Base-by-base conservation (phyloP, 2,329 filamentous ascomycete species). In the Aspergillaceae sp. region DNA sequence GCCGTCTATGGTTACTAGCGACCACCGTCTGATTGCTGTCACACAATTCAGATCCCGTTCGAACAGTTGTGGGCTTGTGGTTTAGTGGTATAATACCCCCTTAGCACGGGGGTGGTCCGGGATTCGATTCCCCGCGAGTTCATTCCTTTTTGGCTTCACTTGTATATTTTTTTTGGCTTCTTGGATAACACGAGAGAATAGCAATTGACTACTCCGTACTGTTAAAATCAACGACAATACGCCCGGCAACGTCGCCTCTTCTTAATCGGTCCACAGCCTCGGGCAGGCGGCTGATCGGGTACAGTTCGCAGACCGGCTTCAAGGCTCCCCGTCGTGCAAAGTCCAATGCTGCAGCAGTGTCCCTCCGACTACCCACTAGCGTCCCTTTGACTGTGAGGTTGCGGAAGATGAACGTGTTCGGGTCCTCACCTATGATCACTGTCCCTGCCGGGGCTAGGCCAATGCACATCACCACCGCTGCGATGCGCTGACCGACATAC, bases 181-280 rank as follows among this genome's bases (percentile, higher is more conserved):
- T 6, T 36, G 4, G 4, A n/a, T 34, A 8, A 2, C 32, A 8
- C 32, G 8, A 6, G n/a, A 34, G n/a, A 34, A 4, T 34, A n/a
- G 8, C 7, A 7, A 10, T 10, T 10, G 10, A 33, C 7, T 7
- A 33, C 7, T 10, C 7, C 4, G 30, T 33, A 29, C 32, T 35
- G 30, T 78, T 75, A 52, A 79, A 79, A 53, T 77, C 72, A 19
- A 79, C 67, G 8, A 78, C 75, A 38, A 75, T 70, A 11, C 75
- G 61, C 1, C 76, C 76, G 5, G 74, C 72, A 40, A 79, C 68
- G 53, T 78, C 65, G 0, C 74, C 75, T 35, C 63, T 64, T 45
- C 65, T 64, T 52, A 79, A 55, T 52, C 72, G 71, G 54, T 76
- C 67, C 26, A 79, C 72, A 11, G 70, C 74, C 52, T 78, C 74